Conservation (phyloP, 164 flowering plant species). For the Berberis thunbergii region DNA sequence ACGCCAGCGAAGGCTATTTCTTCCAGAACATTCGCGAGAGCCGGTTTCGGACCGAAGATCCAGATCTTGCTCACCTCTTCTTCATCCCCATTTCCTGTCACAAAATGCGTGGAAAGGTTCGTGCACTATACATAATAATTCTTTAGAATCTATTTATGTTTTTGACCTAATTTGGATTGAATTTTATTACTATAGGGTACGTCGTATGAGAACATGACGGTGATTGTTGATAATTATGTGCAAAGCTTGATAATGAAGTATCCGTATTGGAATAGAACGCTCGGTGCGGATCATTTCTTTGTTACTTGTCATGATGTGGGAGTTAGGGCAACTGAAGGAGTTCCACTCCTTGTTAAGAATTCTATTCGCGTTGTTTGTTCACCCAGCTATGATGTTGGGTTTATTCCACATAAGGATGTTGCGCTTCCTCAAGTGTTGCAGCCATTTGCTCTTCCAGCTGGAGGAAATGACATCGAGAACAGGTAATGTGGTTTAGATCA, state of each 20-base stretch:
- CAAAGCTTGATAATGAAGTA: slow-evolving; percentile 70
- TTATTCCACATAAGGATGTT: slow-evolving; percentile 94
- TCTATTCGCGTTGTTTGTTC: slow-evolving; percentile 90
- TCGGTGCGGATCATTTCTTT: slow-evolving; percentile 97
- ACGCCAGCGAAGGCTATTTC: too few species aligned
- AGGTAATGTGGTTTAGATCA: slow-evolving; percentile 31
- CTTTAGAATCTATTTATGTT: not conserved
- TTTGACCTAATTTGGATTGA: not conserved
- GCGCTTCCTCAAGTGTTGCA: slow-evolving; percentile 96
- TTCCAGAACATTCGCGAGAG: not conserved
- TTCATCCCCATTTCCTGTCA: too few species aligned
- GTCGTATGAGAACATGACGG: slow-evolving; percentile 91
- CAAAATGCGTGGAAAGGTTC: too few species aligned
- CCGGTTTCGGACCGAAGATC: too few species aligned
- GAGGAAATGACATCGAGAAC: slow-evolving; percentile 86
- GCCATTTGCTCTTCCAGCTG: slow-evolving; percentile 94
- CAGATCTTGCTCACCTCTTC: too few species aligned
- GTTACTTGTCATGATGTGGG: slow-evolving; percentile 99
- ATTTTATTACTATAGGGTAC: slow-evolving; percentile 49
- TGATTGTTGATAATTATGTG: slow-evolving; percentile 73
- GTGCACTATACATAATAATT: too few species aligned
- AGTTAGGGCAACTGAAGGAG: slow-evolving; percentile 91
- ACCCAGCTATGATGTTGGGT: slow-evolving; percentile 94
- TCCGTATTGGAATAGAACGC: slow-evolving; percentile 94
- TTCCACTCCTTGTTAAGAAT: slow-evolving; percentile 75